Conservation (phyloP, 352 stramenopile species). For the Elongisporangium undulatum region DNA sequence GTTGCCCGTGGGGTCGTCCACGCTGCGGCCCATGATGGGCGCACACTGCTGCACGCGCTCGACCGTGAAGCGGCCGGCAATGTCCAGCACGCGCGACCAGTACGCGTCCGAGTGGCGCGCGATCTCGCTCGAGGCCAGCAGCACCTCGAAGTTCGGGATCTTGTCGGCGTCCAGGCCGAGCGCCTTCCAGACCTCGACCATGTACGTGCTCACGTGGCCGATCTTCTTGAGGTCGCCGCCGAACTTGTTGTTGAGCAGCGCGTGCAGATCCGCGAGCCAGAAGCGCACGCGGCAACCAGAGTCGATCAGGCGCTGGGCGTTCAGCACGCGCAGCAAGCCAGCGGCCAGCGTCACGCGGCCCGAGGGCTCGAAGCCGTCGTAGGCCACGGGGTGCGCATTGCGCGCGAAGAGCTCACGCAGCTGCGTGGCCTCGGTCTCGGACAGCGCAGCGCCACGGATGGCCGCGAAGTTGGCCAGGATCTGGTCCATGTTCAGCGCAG, state of each 20-base stretch:
- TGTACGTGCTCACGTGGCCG: constrained; percentile 91
- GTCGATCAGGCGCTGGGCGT: constrained; percentile 88
- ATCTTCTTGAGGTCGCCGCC: constrained; percentile 97
- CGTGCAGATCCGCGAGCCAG: constrained; percentile 98
- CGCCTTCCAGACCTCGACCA: constrained; percentile 99
- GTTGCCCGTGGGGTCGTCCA: constrained; percentile 76
- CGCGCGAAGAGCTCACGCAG: constrained; percentile 70
- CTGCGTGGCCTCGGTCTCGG: constrained; percentile 50
- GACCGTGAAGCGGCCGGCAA: constrained; percentile 85
- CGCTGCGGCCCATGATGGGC: constrained; percentile 97
- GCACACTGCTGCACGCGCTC: constrained; percentile 97
- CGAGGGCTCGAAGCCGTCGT: constrained; percentile 98
- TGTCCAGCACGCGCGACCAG: constrained; percentile 92
- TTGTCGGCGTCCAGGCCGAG: constrained; percentile 92
- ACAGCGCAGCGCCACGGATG: constrained; percentile 45
- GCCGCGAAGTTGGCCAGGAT: constrained; percentile 56
- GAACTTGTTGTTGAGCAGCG: constrained; percentile 99
- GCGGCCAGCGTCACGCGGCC: constrained; percentile 98
- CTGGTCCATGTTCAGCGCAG: constrained; percentile 47
- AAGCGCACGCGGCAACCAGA: constrained; percentile 96
- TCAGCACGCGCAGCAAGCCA: constrained; percentile 93
- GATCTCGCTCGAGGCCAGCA: constrained; percentile 96
- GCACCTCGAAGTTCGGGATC: constrained; percentile 94
- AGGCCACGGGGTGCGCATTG: constrained; percentile 87
- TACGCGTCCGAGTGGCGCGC: constrained; percentile 85